Evolutionary conservation across 768 basidiomycete species (phyloP), one percentile per base, ranked within the genome.

Genomic region (Agrocybe praecox): DNA sequence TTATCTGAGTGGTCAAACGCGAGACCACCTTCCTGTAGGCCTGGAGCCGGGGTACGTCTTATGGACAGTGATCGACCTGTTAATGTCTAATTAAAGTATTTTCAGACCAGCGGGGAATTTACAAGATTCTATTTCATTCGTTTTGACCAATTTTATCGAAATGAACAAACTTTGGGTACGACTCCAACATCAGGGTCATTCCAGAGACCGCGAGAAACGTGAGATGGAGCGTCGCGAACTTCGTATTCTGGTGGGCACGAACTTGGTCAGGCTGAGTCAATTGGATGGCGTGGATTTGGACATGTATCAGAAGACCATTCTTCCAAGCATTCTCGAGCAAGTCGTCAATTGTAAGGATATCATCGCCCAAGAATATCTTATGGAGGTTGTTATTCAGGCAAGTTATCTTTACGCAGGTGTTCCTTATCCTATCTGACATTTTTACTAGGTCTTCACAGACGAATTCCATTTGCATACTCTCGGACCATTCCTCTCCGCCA

Each of bases 161-260:
- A 99, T 98, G 96, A 98, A 98, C 82, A 99, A 98, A 71, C 87
- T 98, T 21, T 98, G 97, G 97, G 96, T 99, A 2, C 92, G 97
- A 40, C 81, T 98, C 11, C 97, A 98, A 72, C 97, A 99, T 67
- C 93, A 96, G 67, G 97, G 96, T 0, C 96, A 98, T 67, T 97
- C 95, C 1, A 85, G 94, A 46, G 97, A 99, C 70, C 87, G 96
- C 52, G 97, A 99, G 70, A 97, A 97, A 72, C 90, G 97, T 51
- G 97, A 98, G 71, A 79, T 96, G 80, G 97, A 99, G 69, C 88
- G 97, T 26, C 87, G 90, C 57, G 97, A 99, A 63, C 76, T 99
- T 52, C 88, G 97, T 5, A 98, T 98, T 58, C 80, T 98, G 26
- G 97, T 99, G 57, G 96, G 97, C 21, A 99, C 96, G 17, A 99